phyloP scores from a whole-genome alignment of 495 filamentous ascomycete species.

The Xanthoparmelia taractica region DNA sequence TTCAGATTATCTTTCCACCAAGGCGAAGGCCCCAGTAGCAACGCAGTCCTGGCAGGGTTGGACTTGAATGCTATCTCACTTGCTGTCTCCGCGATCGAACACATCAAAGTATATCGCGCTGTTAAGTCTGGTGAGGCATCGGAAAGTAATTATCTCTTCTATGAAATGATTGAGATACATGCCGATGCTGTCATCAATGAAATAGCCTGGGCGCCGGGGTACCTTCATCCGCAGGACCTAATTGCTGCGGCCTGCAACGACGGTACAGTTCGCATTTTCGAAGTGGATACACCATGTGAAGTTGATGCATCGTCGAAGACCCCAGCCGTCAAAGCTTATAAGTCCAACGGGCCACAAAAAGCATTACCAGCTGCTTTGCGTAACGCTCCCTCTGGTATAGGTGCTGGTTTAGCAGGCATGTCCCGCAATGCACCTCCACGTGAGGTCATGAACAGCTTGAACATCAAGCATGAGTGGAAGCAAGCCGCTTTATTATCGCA shows the following conservation, averaged over 20 bases:
- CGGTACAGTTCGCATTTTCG: slow-evolving; percentile 76
- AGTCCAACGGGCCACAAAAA: slow-evolving; percentile 1
- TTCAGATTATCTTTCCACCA: slow-evolving; percentile 84
- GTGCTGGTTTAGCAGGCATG: slow-evolving; percentile 42
- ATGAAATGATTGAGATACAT: slow-evolving; percentile 64
- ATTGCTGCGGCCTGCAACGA: slow-evolving; percentile 91
- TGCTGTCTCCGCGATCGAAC: slow-evolving; percentile 76
- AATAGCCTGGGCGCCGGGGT: slow-evolving; percentile 86
- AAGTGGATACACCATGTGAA: slow-evolving; percentile 54
- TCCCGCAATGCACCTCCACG: slow-evolving; percentile 30
- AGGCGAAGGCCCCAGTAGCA: slow-evolving; percentile 68
- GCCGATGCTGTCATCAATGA: slow-evolving; percentile 69
- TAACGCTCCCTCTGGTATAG: slow-evolving; percentile 42
- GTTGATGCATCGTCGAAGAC: not conserved
- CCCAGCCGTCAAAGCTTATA: not conserved
- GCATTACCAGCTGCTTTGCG: slow-evolving; percentile 1
- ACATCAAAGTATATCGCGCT: slow-evolving; percentile 71
- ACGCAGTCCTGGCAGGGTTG: slow-evolving; percentile 66
- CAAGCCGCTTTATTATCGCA: slow-evolving; percentile 37
- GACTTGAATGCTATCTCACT: slow-evolving; percentile 64
- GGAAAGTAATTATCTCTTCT: slow-evolving; percentile 59
- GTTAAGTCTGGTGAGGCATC: slow-evolving; percentile 23
- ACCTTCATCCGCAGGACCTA: slow-evolving; percentile 77
- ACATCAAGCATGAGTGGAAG: slow-evolving; percentile 41
- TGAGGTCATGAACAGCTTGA: slow-evolving; percentile 33